These are phyloP conservation scores for Samsoniella hepiali DNA, from an alignment of 2,329 filamentous ascomycete genomes.

Conservation along the genomic window DNA sequence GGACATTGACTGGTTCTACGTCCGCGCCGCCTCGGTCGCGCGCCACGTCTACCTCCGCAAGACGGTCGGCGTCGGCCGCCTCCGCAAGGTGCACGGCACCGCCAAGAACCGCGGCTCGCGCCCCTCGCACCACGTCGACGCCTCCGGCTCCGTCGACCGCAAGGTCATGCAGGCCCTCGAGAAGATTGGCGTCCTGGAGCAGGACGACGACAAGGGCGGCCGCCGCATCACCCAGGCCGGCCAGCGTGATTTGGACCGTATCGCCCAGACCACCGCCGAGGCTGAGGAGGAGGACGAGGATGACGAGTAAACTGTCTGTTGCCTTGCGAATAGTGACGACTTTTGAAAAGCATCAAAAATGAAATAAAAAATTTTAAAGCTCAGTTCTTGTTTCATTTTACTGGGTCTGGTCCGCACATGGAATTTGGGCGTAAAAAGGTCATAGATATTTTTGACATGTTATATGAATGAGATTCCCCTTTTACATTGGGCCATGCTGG, in stretches of 20 bases:
- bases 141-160: slow-evolving; percentile 92
- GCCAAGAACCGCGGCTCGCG: slow-evolving; percentile 95
- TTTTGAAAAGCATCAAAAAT: background rate
- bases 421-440: slow-evolving; percentile 19
- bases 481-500: slow-evolving; percentile 17
- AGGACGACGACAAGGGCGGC: slow-evolving; percentile 97
- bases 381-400: background rate
- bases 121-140: slow-evolving; percentile 93
- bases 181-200: slow-evolving; percentile 98
- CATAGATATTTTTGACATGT: slow-evolving; percentile 18
- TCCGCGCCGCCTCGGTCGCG: slow-evolving; percentile 89
- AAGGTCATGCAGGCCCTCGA: slow-evolving; percentile 96
- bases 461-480: slow-evolving; percentile 20
- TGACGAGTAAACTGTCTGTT: slow-evolving; percentile 53
- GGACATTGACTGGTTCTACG: slow-evolving; percentile 95
- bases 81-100: slow-evolving; percentile 92
- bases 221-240: slow-evolving; percentile 96
- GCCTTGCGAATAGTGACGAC: background rate
- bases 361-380: background rate
- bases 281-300: slow-evolving; percentile 65
- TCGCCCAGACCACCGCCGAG: slow-evolving; percentile 76
- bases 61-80: slow-evolving; percentile 96
- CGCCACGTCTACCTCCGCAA: slow-evolving; percentile 99
- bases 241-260: slow-evolving; percentile 98
- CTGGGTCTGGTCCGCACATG: slow-evolving; percentile 16